Percentiles rank a stretch among this genome's conserved stretches.
Evolutionary conservation across 2,329 filamentous ascomycete species (phyloP).

Genomic region (Alternaria hordeiaustralica): DNA sequence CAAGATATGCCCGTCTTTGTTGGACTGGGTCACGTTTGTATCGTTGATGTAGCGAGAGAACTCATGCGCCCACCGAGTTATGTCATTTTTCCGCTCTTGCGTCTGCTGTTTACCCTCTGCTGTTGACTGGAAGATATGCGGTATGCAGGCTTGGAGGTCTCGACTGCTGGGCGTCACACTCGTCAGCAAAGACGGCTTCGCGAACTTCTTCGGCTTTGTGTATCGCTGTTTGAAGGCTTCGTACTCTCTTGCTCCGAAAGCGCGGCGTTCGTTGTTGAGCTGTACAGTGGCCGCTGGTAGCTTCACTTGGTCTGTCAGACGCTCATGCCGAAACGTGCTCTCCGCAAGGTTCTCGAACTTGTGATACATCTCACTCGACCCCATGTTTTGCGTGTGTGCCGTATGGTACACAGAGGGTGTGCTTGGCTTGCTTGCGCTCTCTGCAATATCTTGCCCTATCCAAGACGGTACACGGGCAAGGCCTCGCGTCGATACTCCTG

Average conservation of each 20-base stretch:
- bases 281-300: background rate
- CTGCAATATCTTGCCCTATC: rapidly evolving
- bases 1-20: background rate
- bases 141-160: background rate
- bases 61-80: background rate
- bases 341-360: background rate
- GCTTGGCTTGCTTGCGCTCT: background rate
- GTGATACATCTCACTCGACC: too few species aligned
- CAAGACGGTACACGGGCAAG: background rate
- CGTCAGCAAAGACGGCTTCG: background rate
- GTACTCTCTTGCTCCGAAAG: background rate
- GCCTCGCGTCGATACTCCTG: background rate
- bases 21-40: background rate
- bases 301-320: background rate
- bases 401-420: too few species aligned
- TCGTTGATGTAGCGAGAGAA: background rate
- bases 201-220: background rate
- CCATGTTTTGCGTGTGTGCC: too few species aligned
- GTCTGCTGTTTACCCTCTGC: background rate
- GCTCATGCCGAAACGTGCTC: rapidly evolving
- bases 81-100: background rate
- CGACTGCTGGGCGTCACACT: background rate
- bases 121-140: background rate
- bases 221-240: background rate
- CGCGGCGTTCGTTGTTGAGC: conserved; percentile 1